Evolutionary conservation across 768 basidiomycete genomes (phyloP).

Genomic region (Phylloporus scabripes): DNA sequence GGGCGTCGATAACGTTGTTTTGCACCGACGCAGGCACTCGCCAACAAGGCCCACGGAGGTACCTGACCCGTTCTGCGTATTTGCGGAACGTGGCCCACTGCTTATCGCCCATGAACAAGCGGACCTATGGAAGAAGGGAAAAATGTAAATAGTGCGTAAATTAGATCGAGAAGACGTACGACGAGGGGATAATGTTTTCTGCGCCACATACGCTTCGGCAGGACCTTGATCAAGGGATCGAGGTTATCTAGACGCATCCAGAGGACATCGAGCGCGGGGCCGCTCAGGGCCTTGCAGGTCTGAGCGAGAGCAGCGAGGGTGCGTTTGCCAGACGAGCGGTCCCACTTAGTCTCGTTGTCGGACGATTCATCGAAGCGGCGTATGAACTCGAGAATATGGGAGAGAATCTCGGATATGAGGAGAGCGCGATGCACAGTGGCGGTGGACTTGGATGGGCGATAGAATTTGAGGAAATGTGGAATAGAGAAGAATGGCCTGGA

Average conservation of each 20-base stretch:
- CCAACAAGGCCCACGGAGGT: background rate
- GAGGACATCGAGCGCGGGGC: too few species aligned
- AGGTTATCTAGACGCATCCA: too few species aligned
- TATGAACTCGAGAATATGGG: constrained; percentile 19
- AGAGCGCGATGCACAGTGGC: constrained; percentile 19
- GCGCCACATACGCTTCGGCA: background rate
- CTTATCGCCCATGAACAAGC: background rate
- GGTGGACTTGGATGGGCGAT: background rate
- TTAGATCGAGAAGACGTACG: background rate
- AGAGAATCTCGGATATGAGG: constrained; percentile 19
- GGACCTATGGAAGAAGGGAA: background rate
- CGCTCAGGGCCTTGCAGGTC: too few species aligned
- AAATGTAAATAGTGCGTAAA: background rate
- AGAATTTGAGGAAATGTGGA: background rate
- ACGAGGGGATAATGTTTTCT: background rate
- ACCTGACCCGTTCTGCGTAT: background rate
- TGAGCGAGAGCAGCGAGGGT: too few species aligned
- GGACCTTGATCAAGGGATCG: too few species aligned
- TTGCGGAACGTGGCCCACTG: background rate
- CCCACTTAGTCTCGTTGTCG: constrained; percentile 13
- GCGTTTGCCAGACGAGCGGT: constrained; percentile 14
- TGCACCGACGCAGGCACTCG: background rate
- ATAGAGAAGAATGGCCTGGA: background rate
- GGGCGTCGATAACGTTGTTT: background rate
- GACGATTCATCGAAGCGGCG: constrained; percentile 17